Evolutionary conservation across 1,284 basidiomycete genomes (phyloP), one percentile per base, ranked within the genome.

Genomic region (Ceratobasidium sp.): DNA sequence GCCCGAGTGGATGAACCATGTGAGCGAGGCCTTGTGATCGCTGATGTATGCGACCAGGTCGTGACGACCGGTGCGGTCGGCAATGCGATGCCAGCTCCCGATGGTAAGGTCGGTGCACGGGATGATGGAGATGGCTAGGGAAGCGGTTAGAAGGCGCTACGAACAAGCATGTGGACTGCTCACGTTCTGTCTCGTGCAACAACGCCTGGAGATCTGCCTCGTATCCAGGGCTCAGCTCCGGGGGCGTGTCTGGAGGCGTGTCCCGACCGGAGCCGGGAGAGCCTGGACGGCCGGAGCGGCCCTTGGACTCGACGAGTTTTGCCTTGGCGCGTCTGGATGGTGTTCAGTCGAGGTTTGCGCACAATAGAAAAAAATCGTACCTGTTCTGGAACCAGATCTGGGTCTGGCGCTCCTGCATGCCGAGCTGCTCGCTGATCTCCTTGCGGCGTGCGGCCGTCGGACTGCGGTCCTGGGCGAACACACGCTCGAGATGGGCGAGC

Each of bases 341-440:
- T 17, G 53, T 31, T 53, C 28, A 69, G 23, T 51, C 61, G 64
- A 61, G 28, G 53, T 0, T 35, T 33, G 37, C n/a, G 42, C n/a
- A 20, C 39, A 15, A 26, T 8, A 26, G 37, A 60, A 51, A 42
- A 63, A 33, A 35, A 81, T n/a, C 87, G 66, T 78, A 92, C 92
- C 93, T 87, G 81, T 94, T 94, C 82, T 94, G 93, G 81, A 94
- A 94, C 93, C 93, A 94, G 75, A 94, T 92, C 83, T 94, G 93
- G 0, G 92, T 93, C 85, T 94, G 93, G 53, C 92, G 89, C 83
- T 94, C 93, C 76, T 92, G 88, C 91, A 94, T 94, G 23, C 92
- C 91, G n/a, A 94, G 85, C 76, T 88, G 83, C 45, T 90, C 88
- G 76, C 91, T 90, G 73, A 94, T 93, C 80, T 93, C 92, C 77